Evolutionary conservation across 2,329 filamentous ascomycete species (phyloP), one percentile per base, ranked within the genome.

Genomic region (Microcyclosporella mali): DNA sequence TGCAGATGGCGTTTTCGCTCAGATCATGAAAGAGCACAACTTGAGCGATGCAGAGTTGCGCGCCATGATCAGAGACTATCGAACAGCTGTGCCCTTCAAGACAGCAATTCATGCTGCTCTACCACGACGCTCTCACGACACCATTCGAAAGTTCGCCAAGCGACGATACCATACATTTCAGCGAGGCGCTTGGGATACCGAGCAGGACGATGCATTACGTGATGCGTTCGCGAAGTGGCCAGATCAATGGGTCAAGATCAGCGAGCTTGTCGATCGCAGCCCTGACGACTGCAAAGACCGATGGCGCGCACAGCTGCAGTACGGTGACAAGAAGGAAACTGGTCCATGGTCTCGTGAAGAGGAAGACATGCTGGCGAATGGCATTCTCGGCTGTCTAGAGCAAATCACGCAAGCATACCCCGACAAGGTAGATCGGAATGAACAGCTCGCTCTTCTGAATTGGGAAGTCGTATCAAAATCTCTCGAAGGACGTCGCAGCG

Each of bases 271-370:
- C 50, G 80, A 80, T 48, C 79, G 85, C 4, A 74, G 79, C 30
- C 70, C 76, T 0, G 75, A 79, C 46, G 82, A 87, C 57, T 72
- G 81, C 40, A 75, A 82, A 38, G 83, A 87, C 59, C 78, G 84
- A 3, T 85, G 81, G 69, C 73, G 80, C 30, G 84, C 86, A 54
- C 80, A 83, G 54, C 65, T 84, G 16, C 66, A 81, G 34, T 81
- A 77, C 41, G 75, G 75, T 15, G 69, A 74, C 4, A 71, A 69
- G 0, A 67, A 70, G 43, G 70, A 70, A 25, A 73, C 69, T 32
- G 73, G 75, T 27, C 61, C 66, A 1, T 88, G 85, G 84, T 70
- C 68, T 1, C 63, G 73, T 14, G 68, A 73, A 0, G 84, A 88
- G 54, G 79, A 84, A 55, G 61, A 66, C 0, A 64, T 59, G 8